These are phyloP conservation scores for Puccinia novopanici DNA, from an alignment of 1,284 basidiomycete genomes.

Conservation along the genomic window DNA sequence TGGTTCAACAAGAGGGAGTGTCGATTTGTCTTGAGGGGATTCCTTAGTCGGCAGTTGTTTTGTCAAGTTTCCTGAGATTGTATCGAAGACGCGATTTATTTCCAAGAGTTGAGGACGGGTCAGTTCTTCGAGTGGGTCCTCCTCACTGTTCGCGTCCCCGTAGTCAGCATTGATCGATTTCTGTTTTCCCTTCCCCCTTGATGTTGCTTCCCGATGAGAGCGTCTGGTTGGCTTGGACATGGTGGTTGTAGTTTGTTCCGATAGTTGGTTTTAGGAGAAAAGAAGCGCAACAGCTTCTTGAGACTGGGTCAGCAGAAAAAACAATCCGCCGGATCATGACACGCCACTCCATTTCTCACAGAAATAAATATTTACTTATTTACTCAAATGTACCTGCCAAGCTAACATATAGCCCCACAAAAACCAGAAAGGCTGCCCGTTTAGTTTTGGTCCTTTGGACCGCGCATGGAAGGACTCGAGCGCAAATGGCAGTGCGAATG, in stretches of 20 bases:
- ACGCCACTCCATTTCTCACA: no score
- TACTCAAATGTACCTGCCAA: no score
- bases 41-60: background rate
- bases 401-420: no score
- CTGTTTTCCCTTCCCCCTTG: constrained; percentile 5
- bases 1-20: background rate
- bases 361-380: no score
- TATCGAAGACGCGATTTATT: constrained; percentile 38
- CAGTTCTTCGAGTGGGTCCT: constrained; percentile 42
- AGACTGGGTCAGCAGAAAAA: no score
- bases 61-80: constrained; percentile 19
- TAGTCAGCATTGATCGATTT: constrained; percentile 10
- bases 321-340: no score
- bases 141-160: constrained; percentile 10
- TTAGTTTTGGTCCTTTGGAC: no score
- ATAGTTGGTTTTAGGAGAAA: background rate
- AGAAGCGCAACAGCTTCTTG: no score
- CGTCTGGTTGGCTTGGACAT: constrained; percentile 9
- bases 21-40: background rate
- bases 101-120: constrained; percentile 44
- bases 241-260: background rate
- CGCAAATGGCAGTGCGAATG: no score
- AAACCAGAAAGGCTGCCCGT: no score
- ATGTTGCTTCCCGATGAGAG: background rate
- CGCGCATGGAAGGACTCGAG: no score